These are phyloP conservation scores for Sphagnum contortum DNA, from an alignment of 225 moss, liverwort and hornwort genomes.

Conservation along the genomic window DNA sequence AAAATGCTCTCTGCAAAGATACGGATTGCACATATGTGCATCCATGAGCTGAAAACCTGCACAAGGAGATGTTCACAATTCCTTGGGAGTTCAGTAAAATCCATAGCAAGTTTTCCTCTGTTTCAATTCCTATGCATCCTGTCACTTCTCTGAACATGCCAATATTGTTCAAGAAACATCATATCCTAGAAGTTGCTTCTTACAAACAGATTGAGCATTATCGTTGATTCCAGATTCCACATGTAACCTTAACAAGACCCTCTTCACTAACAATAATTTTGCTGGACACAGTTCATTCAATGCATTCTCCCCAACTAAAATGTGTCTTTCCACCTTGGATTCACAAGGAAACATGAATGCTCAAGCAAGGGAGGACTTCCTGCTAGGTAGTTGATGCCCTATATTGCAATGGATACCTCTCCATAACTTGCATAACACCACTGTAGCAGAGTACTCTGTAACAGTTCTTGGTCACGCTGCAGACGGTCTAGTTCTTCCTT, in stretches of 20 bases:
- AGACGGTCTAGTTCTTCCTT: slow-evolving; percentile 61
- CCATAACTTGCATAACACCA: slow-evolving; percentile 98
- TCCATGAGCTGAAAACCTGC: slow-evolving; percentile 26
- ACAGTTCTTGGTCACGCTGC: slow-evolving; percentile 53
- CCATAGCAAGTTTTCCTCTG: too few relatives aligned
- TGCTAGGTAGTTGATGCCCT: not conserved
- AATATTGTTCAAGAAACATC: too few relatives aligned
- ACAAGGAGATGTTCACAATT: not conserved
- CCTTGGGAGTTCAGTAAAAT: not conserved
- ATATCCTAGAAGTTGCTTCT: too few relatives aligned
- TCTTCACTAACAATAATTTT: too few relatives aligned
- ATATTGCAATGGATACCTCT: slow-evolving; percentile 35
- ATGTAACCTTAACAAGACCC: too few relatives aligned
- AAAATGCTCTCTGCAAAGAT: slow-evolving; percentile 28
- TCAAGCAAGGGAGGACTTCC: not conserved
- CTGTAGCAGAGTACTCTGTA: slow-evolving; percentile 74
- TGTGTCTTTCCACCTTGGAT: too few relatives aligned
- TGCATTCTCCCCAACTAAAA: too few relatives aligned
- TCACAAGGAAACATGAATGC: not conserved
- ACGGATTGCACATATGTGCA: slow-evolving; percentile 26
- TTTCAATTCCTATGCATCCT: too few relatives aligned
- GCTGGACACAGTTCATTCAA: too few relatives aligned
- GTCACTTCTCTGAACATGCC: too few relatives aligned
- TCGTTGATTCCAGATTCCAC: too few relatives aligned
- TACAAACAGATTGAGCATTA: too few relatives aligned